A percentile compares a stretch with the other conserved stretches of the same genome.
phyloP scores from a whole-genome alignment of 257 asterid species.

The Catharanthus roseus region DNA sequence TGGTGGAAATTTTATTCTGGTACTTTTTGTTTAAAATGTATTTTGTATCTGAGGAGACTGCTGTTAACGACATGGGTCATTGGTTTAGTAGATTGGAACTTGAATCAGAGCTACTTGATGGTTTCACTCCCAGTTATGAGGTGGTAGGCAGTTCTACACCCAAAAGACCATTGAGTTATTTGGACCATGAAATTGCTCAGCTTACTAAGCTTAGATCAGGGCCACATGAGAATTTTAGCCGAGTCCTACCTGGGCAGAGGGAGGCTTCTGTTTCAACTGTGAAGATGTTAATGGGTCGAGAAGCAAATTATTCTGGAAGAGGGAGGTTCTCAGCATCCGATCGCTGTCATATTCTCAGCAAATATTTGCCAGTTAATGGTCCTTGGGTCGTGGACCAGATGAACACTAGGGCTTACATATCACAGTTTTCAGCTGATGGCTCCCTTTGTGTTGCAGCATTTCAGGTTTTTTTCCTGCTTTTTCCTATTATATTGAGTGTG shows the following conservation, averaged over 20 bases:
- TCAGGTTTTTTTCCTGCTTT: conserved; percentile 50
- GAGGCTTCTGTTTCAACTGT: conserved; percentile 46
- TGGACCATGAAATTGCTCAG: conserved; percentile 65
- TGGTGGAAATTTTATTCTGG: background rate
- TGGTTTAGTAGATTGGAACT: conserved; percentile 60
- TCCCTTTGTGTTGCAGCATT: conserved; percentile 84
- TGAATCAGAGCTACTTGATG: conserved; percentile 43
- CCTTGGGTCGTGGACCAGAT: conserved; percentile 76
- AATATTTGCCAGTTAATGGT: conserved; percentile 62
- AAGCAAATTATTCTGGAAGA: conserved; percentile 55
- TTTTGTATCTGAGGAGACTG: conserved; percentile 20
- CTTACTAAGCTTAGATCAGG: conserved; percentile 64
- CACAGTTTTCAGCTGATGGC: conserved; percentile 83
- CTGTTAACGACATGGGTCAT: conserved; percentile 50
- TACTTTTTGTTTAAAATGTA: conserved; percentile 27
- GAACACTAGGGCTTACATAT: conserved; percentile 73
- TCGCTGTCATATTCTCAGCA: conserved; percentile 63
- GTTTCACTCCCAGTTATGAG: conserved; percentile 36
- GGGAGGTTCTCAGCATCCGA: conserved; percentile 72
- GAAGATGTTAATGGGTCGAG: conserved; percentile 79
- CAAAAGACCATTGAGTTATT: conserved; percentile 13
- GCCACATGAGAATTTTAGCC: conserved; percentile 48
- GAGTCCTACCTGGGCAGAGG: conserved; percentile 38
- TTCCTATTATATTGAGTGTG: background rate
- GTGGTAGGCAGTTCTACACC: conserved; percentile 20